Percentiles rank a stretch among this genome's conserved stretches.
These are phyloP conservation scores for Carex pumila DNA, from an alignment of 176 grass and related monocot species.

Conservation along the genomic window DNA sequence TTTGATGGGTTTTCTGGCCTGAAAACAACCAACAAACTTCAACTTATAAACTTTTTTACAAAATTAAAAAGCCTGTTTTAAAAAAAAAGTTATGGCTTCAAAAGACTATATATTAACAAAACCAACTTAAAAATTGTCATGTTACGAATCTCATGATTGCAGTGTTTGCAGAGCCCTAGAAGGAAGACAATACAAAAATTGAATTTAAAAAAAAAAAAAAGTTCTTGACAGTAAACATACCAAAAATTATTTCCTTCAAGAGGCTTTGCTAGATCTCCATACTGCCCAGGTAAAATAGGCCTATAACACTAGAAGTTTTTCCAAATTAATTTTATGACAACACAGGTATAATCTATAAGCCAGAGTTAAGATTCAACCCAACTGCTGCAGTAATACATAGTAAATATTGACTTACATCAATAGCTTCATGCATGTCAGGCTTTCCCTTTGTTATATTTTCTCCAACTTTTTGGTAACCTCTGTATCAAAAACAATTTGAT, in stretches of 20 bases:
- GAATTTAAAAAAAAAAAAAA: neutral
- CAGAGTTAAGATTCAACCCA: neutral
- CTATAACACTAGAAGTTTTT: slow-evolving; percentile 49
- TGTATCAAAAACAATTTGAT: neutral
- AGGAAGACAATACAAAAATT: neutral
- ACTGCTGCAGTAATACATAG: neutral
- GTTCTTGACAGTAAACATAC: slow-evolving; percentile 29
- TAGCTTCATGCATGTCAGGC: slow-evolving; percentile 97
- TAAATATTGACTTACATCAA: slow-evolving; percentile 62
- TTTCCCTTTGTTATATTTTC: slow-evolving; percentile 88
- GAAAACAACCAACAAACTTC: slow-evolving; percentile 6
- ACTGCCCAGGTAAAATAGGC: slow-evolving; percentile 50
- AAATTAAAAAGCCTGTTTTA: neutral
- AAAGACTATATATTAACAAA: neutral
- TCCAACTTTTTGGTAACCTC: slow-evolving; percentile 76
- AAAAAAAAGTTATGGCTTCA: neutral
- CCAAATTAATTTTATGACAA: slow-evolving; percentile 4
- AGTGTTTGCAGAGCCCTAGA: neutral
- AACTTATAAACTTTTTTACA: neutral
- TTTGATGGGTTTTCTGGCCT: slow-evolving; percentile 84
- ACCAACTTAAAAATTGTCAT: neutral
- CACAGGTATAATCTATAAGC: neutral
- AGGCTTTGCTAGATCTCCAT: slow-evolving; percentile 68
- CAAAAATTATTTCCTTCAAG: slow-evolving; percentile 82
- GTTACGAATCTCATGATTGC: neutral